Evolutionary conservation across 2,329 filamentous ascomycete genomes (phyloP).

Genomic region (Helotiales sp.): DNA sequence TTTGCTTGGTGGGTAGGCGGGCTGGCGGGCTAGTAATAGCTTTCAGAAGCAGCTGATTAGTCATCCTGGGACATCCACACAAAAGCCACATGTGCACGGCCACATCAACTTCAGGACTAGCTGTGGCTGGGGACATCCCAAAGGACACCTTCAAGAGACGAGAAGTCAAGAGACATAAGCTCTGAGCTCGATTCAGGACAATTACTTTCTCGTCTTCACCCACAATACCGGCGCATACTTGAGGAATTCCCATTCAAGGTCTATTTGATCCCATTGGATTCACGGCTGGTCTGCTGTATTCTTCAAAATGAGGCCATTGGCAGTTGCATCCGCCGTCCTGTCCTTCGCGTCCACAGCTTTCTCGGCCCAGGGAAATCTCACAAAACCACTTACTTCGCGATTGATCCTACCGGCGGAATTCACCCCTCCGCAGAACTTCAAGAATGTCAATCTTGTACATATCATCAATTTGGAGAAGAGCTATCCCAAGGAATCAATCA

Average conservation of each 20-base stretch:
- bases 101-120: slow-evolving; percentile 14
- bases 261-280: slow-evolving; percentile 20
- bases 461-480: slow-evolving; percentile 92
- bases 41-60: slow-evolving; percentile 8
- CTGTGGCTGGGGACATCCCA: slow-evolving; percentile 22
- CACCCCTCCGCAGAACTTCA: slow-evolving; percentile 87
- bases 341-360: slow-evolving; percentile 51
- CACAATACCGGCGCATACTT: slow-evolving; percentile 18
- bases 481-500: slow-evolving; percentile 87
- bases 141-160: slow-evolving; percentile 31
- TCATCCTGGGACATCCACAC: slow-evolving; percentile 4
- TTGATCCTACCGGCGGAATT: slow-evolving; percentile 69
- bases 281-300: slow-evolving; percentile 30
- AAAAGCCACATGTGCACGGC: not conserved
- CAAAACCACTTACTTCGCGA: slow-evolving; percentile 56
- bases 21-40: slow-evolving; percentile 4
- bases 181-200: slow-evolving; percentile 23
- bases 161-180: slow-evolving; percentile 35
- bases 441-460: slow-evolving; percentile 90
- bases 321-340: slow-evolving; percentile 61
- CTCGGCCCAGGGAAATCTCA: slow-evolving; percentile 39
- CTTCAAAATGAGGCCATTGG: slow-evolving; percentile 42
- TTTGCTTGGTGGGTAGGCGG: not conserved
- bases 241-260: slow-evolving; percentile 18
- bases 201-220: slow-evolving; percentile 17